phyloP scores from a whole-genome alignment of 176 grass and related monocot species.

The Coix lacrymajobi region DNA sequence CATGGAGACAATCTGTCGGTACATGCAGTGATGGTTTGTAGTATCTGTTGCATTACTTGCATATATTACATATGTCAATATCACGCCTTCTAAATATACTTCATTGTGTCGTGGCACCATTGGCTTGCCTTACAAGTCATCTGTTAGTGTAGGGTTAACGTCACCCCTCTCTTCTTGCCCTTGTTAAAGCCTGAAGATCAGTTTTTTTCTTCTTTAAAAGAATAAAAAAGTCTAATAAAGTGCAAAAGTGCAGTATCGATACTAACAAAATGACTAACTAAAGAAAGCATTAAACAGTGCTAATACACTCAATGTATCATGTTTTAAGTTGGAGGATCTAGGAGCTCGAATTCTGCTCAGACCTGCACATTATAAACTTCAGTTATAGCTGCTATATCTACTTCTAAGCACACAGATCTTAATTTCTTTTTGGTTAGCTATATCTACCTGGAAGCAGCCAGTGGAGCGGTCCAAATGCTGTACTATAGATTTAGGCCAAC shows the following conservation, averaged over 20 bases:
- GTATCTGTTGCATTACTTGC: conserved; percentile 41
- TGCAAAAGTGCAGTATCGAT: background rate
- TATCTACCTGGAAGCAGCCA: background rate
- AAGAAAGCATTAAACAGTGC: background rate
- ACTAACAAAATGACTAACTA: background rate
- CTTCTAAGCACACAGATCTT: background rate
- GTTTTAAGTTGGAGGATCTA: background rate
- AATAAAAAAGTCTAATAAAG: background rate
- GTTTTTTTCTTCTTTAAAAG: background rate
- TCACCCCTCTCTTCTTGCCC: background rate
- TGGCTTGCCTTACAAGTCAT: background rate
- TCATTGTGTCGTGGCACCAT: conserved; percentile 20
- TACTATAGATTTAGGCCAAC: background rate
- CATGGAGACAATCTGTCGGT: conserved; percentile 69
- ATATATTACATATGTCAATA: conserved; percentile 36
- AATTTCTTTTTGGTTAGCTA: background rate
- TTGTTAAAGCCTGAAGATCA: background rate
- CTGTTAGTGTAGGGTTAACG: background rate
- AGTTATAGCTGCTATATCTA: background rate
- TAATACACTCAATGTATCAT: background rate
- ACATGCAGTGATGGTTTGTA: conserved; percentile 96
- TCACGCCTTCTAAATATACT: conserved; percentile 25
- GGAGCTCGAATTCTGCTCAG: background rate
- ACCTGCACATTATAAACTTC: background rate
- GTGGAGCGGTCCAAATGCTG: conserved; percentile 14